Percentiles rank a stretch among this genome's conserved stretches.
Conservation (phyloP, 306 rosid species). For the Cotoneaster glaucophyllus region DNA sequence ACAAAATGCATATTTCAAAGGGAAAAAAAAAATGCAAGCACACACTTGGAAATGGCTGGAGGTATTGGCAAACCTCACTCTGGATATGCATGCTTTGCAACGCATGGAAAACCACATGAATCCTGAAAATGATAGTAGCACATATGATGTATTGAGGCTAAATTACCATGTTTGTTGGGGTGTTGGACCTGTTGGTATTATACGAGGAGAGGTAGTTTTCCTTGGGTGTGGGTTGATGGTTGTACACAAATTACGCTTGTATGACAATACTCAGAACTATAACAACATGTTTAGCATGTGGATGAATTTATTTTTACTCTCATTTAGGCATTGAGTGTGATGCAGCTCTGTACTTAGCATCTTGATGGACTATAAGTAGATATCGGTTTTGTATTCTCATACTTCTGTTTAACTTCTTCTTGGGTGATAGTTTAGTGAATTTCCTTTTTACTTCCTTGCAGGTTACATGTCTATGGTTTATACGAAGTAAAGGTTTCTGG, state of each 20-base stretch:
- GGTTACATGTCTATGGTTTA: slow-evolving; percentile 65
- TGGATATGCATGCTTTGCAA: not conserved
- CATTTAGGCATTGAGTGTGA: not conserved
- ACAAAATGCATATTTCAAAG: not conserved
- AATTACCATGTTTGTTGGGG: not conserved
- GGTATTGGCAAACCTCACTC: not conserved
- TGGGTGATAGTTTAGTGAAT: not conserved
- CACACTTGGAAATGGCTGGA: not conserved
- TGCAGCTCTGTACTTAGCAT: not conserved
- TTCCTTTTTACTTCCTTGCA: slow-evolving; percentile 23
- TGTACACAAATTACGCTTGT: not conserved
- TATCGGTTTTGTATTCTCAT: not conserved
- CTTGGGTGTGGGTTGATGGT: not conserved
- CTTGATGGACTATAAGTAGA: not conserved
- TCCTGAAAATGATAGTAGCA: not conserved
- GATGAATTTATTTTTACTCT: not conserved
- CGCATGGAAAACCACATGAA: not conserved
- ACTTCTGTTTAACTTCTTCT: not conserved
- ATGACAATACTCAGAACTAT: not conserved
- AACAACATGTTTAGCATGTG: too few relatives aligned
- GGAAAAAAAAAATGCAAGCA: not conserved
- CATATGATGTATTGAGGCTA: not conserved
- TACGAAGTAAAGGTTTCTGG: slow-evolving; percentile 86
- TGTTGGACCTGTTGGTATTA: not conserved
- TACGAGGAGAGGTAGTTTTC: not conserved